Evolutionary conservation across 1,284 basidiomycete species (phyloP).

Genomic region (Ustilago xerochloae): DNA sequence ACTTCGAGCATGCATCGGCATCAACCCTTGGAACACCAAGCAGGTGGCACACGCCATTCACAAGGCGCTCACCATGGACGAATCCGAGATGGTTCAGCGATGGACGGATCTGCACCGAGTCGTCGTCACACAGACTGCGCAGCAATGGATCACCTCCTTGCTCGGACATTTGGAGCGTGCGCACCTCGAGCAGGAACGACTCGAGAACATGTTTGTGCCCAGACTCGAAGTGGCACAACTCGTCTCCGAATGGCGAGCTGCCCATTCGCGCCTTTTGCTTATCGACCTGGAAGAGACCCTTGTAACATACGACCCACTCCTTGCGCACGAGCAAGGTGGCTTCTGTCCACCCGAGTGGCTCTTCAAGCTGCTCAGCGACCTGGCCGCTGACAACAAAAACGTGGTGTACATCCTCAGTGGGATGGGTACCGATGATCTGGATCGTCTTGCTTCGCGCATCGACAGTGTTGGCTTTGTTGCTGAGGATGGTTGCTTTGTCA

Average conservation of each 20-base stretch:
- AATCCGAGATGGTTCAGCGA: slow-evolving; percentile 77
- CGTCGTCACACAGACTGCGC: slow-evolving; percentile 86
- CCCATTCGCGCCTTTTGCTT: slow-evolving; percentile 76
- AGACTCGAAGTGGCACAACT: slow-evolving; percentile 65
- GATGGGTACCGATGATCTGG: slow-evolving; percentile 75
- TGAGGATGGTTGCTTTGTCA: slow-evolving; percentile 87
- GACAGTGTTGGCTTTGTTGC: slow-evolving; percentile 83
- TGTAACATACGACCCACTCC: slow-evolving; percentile 70
- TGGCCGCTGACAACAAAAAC: slow-evolving; percentile 77
- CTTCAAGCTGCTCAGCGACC: slow-evolving; percentile 74
- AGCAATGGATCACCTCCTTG: slow-evolving; percentile 83
- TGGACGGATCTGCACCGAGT: slow-evolving; percentile 89
- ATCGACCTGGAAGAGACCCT: slow-evolving; percentile 84
- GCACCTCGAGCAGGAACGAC: slow-evolving; percentile 61
- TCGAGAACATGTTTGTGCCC: slow-evolving; percentile 62
- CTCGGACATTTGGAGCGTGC: slow-evolving; percentile 70
- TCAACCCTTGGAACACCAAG: slow-evolving; percentile 74
- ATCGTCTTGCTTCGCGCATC: slow-evolving; percentile 73
- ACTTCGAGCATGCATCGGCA: slow-evolving; percentile 83
- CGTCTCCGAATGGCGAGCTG: slow-evolving; percentile 69
- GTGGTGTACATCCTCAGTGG: slow-evolving; percentile 86
- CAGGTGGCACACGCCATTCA: slow-evolving; percentile 77
- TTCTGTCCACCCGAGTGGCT: slow-evolving; percentile 74
- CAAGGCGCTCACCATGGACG: slow-evolving; percentile 79
- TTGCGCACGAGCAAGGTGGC: slow-evolving; percentile 66